Base-by-base conservation (phyloP, 306 rosid species). In the Echinosophora koreensis region DNA sequence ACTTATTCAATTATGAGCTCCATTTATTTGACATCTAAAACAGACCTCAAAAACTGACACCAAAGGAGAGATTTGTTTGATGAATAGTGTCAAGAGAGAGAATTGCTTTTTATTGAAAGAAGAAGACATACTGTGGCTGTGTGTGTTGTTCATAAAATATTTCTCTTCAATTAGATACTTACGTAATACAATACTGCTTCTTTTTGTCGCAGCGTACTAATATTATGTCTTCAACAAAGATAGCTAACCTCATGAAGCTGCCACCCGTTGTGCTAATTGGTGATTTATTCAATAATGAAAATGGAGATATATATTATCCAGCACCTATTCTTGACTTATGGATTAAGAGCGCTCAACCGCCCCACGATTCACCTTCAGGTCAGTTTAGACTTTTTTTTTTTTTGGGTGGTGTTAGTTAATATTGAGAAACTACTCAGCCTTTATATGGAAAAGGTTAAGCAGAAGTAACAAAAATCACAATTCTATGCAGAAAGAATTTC, bases 311-410 rank as follows among this genome's bases (percentile, higher is more conserved):
- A 75, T 83, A 92, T 86, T 95, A 92, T 87, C 98, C 97, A 18
- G 63, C 44, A 35, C 90, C 92, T 72, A 78, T 90, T 63, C 78
- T 95, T 42, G 86, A 92, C 27, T 74, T 88, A 76, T 92, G 96
- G 97, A 81, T 62, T 66, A 90, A 82, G 83, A 88, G 88, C 80
- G 80, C 47, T 76, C 87, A 82, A 66, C 81, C 85, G 55, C 84
- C 87, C 62, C 89, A 58, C 9, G 88, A 73, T 62, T 91, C 87
- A 37, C 87, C 87, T 54, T 87, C 90, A 84, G 99, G 99, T 92
- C 52, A 81, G 88, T 73, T 57, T 80, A 50, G 32, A 13, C 12
- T 77, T 15, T 66, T 5, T 22, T 17, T 56, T 63, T 56, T 11
- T 14, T 42, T 12, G 47, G 34, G 15, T 32, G 57, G n/a, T 50